Conservation (phyloP, 2,329 filamentous ascomycete genomes). For the Colletotrichum tropicale region DNA sequence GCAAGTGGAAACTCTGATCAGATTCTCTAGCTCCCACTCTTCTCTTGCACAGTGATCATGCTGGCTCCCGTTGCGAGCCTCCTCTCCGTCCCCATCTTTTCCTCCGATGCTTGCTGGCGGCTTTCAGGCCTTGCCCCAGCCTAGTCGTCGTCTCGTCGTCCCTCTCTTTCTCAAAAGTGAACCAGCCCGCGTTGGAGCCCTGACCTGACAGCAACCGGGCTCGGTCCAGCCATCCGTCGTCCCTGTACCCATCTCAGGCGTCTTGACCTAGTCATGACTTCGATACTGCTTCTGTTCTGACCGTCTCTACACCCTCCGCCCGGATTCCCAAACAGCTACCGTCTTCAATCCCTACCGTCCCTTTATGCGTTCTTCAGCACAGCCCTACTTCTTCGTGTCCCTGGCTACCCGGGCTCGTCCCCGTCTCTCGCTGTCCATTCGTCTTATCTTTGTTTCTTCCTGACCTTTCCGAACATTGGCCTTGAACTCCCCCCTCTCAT, state of each 20-base stretch:
- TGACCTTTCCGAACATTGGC: conserved; percentile 19
- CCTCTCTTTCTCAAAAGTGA: not conserved
- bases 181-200: not conserved
- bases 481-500: conserved; percentile 4
- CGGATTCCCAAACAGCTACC: conserved; percentile 30
- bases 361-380: conserved; percentile 34
- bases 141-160: conserved; percentile 2
- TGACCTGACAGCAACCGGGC: conserved; percentile 10
- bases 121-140: conserved; percentile 17
- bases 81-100: conserved; percentile 21
- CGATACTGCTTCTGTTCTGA: conserved; percentile 12
- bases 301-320: conserved; percentile 23
- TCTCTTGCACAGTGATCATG: conserved; percentile 26
- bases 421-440: conserved; percentile 23
- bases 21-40: conserved; percentile 20
- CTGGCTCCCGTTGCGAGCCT: conserved; percentile 28
- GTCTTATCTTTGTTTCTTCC: conserved; percentile 30
- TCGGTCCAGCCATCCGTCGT: conserved; percentile 15
- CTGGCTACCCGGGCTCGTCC: conserved; percentile 19
- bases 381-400: conserved; percentile 27
- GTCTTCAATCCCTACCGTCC: conserved; percentile 32
- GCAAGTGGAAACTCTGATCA: conserved; percentile 34
- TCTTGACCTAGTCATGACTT: conserved; percentile 17
- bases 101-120: conserved; percentile 17
- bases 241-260: conserved; percentile 2